These are phyloP conservation scores for Berkeleyomyces rouxiae DNA, from an alignment of 2,329 filamentous ascomycete species.

Conservation along the genomic window DNA sequence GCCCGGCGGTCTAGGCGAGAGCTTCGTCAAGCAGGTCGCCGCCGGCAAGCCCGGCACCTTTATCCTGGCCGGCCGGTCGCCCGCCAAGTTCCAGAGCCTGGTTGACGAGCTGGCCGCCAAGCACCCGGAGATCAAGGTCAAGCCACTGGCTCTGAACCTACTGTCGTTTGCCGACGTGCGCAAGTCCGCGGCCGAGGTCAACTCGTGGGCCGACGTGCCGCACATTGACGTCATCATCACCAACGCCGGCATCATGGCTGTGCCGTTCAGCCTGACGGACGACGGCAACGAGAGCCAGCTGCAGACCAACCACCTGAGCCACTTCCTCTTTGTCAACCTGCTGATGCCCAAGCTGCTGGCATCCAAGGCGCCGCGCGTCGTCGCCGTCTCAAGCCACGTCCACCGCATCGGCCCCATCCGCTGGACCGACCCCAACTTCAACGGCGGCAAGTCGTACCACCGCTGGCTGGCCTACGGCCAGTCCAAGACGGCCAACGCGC, in stretches of 20 bases:
- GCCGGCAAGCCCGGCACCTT: constrained; percentile 21
- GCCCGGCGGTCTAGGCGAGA: constrained; percentile 22
- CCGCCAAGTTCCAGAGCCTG: background rate
- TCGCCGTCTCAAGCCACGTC: constrained; percentile 25
- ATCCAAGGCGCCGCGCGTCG: constrained; percentile 19
- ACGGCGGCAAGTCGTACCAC: constrained; percentile 13
- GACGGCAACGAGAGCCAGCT: constrained; percentile 30
- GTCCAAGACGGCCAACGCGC: constrained; percentile 20
- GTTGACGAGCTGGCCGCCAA: background rate
- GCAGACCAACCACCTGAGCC: constrained; percentile 28
- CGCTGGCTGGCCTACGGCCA: constrained; percentile 18
- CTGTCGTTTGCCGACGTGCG: constrained; percentile 22
- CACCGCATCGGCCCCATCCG: constrained; percentile 20
- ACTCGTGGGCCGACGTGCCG: constrained; percentile 15
- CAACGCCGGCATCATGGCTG: constrained; percentile 28
- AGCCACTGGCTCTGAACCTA: constrained; percentile 22
- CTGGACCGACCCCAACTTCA: constrained; percentile 20
- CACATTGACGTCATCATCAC: constrained; percentile 22
- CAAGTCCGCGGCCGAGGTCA: constrained; percentile 22
- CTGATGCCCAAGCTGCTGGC: constrained; percentile 16
- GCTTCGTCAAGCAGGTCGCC: constrained; percentile 24
- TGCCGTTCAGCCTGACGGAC: constrained; percentile 19
- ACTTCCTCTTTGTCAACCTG: constrained; percentile 30
- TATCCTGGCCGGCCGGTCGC: constrained; percentile 1
- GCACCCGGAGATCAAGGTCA: constrained; percentile 11